These are phyloP conservation scores for Rosa rugosa DNA, from an alignment of 306 rosid species.

Conservation along the genomic window DNA sequence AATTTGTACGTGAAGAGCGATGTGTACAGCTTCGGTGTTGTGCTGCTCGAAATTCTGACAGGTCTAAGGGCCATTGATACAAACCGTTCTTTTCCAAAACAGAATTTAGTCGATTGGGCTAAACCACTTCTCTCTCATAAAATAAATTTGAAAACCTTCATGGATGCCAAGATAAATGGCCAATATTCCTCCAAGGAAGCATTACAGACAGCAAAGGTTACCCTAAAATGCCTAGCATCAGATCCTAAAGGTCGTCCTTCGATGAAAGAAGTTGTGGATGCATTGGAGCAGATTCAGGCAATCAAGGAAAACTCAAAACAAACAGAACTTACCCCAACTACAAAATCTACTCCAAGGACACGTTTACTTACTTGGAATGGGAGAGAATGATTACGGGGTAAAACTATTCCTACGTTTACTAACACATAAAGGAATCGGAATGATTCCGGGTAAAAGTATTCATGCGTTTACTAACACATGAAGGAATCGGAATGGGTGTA, in stretches of 20 bases:
- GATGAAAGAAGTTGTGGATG: conserved; percentile 58
- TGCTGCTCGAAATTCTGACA: conserved; percentile 70
- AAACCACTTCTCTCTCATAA: conserved; percentile 45
- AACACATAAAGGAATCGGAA: too few species aligned
- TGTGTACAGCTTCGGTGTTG: conserved; percentile 82
- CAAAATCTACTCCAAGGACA: conserved; percentile 8
- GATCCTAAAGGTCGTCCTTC: conserved; percentile 64
- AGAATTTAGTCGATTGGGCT: conserved; percentile 62
- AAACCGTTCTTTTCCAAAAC: conserved; percentile 37
- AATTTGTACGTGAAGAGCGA: conserved; percentile 74
- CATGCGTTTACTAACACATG: too few species aligned
- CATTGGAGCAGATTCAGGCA: conserved; percentile 51
- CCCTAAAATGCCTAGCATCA: conserved; percentile 50
- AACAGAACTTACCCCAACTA: conserved; percentile 8
- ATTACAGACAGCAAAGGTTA: conserved; percentile 38
- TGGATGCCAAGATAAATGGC: conserved; percentile 57
- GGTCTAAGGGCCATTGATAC: conserved; percentile 54
- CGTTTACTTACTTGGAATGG: too few species aligned
- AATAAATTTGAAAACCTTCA: conserved; percentile 37
- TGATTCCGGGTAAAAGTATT: too few species aligned
- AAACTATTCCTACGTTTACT: too few species aligned
- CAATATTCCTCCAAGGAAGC: conserved; percentile 64
- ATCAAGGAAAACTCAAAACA: conserved; percentile 29
- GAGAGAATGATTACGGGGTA: too few species aligned
- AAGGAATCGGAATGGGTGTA: too few species aligned